Evolutionary conservation across 176 grass and related monocot species (phyloP), one percentile per base, ranked within the genome.

Genomic region (Themeda triandra): DNA sequence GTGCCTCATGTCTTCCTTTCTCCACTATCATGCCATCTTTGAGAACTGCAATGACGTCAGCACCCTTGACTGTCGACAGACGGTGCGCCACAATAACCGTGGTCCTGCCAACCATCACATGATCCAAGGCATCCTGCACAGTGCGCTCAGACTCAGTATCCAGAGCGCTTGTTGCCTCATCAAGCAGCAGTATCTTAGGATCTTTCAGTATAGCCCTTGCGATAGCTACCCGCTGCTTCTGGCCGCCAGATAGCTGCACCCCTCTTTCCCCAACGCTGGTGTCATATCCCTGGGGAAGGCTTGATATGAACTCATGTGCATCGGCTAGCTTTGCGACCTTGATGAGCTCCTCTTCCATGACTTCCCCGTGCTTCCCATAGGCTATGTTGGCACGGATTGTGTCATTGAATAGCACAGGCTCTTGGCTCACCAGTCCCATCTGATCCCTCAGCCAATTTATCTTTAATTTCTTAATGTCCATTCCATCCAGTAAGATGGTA

Each of bases 391-490:
- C 79, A n/a, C 90, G 90, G 33, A 95, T 92, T 71, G 90, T 92
- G 42, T 92, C 92, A 2, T 95, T 87, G 77, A 95, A 95, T 46
- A 95, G 85, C 36, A 92, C 93, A n/a, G 93, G 93, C 83, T 95
- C 93, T 88, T 95, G 93, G 85, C 90, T 88, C 35, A 95, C 93
- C 1, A 95, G 69, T 8, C 93, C 90, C 79, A 86, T 95, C 45
- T 95, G 87, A 42, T 81, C 80, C 79, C 93, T 95, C 17, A 95
- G 66, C 90, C 90, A 92, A 13, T 33, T 90, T 5, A 92, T 33
- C 42, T 87, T 92, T 46, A 95, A 71, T 59, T 27, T 92, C 63
- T 87, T 86, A 59, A 95, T 88, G 30, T 95, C 90, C 28, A 79
- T 54, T 17, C 79, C 93, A 63, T 95, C 93, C 42, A 95, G 11